Evolutionary conservation across 2,329 filamentous ascomycete genomes (phyloP).

Genomic region (Lasiodiplodia theobromae): DNA sequence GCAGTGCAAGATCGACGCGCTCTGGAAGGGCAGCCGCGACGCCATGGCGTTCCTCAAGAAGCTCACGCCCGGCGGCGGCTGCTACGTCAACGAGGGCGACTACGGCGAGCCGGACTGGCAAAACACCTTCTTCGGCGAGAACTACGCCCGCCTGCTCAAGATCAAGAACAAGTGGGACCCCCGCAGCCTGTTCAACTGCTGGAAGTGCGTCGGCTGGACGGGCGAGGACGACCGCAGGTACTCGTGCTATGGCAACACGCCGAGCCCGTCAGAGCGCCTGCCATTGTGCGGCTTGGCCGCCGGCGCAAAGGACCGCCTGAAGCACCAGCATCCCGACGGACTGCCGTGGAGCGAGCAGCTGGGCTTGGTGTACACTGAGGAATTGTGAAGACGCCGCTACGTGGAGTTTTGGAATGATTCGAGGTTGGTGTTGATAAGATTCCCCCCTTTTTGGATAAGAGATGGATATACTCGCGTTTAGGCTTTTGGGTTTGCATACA

Average conservation of each 20-base stretch:
- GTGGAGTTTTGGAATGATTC: not conserved
- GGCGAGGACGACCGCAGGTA: conserved; percentile 20
- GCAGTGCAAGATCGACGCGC: not conserved
- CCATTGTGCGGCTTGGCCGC: not conserved
- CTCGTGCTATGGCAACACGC: conserved; percentile 22
- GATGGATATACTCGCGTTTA: not conserved
- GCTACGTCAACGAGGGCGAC: conserved; percentile 29
- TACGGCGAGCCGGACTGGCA: conserved; percentile 28
- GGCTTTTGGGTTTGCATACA: not conserved
- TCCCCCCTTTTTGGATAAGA: conserved; percentile 1
- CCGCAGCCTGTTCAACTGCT: conserved; percentile 30
- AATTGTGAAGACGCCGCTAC: not conserved
- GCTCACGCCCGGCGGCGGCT: conserved; percentile 45
- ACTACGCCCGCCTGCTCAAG: conserved; percentile 34
- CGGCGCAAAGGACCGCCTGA: not conserved
- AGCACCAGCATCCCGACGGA: not conserved
- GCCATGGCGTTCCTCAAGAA: conserved; percentile 43
- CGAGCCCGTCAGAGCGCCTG: not conserved
- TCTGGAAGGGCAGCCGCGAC: conserved; percentile 34
- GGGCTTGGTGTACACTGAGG: not conserved
- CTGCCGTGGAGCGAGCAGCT: not conserved
- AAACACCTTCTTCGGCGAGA: conserved; percentile 32
- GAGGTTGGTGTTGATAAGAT: not conserved
- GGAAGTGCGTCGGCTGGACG: conserved; percentile 33
- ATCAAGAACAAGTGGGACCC: conserved; percentile 40